phyloP scores from a whole-genome alignment of 495 filamentous ascomycete genomes.

The Extremus antarcticus region DNA sequence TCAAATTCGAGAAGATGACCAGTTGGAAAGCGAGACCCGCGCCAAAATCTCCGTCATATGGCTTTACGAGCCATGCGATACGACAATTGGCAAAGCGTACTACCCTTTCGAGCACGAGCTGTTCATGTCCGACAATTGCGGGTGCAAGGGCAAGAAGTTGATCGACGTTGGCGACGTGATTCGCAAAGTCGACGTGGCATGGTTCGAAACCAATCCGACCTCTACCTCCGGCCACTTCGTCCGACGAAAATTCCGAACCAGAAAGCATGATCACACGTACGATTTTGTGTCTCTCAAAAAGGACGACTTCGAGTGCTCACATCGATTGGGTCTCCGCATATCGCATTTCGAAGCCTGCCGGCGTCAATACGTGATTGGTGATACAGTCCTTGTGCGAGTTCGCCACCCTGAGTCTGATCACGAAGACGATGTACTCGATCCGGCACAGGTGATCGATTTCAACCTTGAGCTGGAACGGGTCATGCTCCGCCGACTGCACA shows the following conservation, averaged over 20 bases:
- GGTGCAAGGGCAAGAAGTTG: slow-evolving; percentile 43
- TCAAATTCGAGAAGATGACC: slow-evolving; percentile 18
- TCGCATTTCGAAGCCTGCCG: slow-evolving; percentile 10
- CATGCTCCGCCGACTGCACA: slow-evolving; percentile 36
- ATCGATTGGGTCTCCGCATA: slow-evolving; percentile 12
- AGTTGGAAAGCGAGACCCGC: too few species aligned
- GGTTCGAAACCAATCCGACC: slow-evolving; percentile 37
- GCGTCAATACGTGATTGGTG: slow-evolving; percentile 35
- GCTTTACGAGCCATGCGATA: slow-evolving; percentile 60
- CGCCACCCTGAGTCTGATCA: background rate
- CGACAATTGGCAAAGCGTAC: slow-evolving; percentile 47
- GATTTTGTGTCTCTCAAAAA: slow-evolving; percentile 44
- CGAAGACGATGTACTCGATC: slow-evolving; percentile 34
- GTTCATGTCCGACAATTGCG: slow-evolving; percentile 68
- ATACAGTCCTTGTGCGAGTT: slow-evolving; percentile 42
- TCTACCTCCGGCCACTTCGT: slow-evolving; percentile 38
- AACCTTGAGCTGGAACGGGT: slow-evolving; percentile 30
- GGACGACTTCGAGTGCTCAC: slow-evolving; percentile 32
- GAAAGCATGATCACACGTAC: slow-evolving; percentile 25
- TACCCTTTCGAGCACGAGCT: slow-evolving; percentile 62
- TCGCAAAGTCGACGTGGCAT: slow-evolving; percentile 43
- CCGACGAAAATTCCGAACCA: slow-evolving; percentile 52
- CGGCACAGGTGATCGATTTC: slow-evolving; percentile 41
- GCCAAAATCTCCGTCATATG: too few species aligned
- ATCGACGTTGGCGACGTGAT: slow-evolving; percentile 36